These are phyloP conservation scores for Eragrostis nindensis DNA, from an alignment of 176 grass and related monocot genomes.

Conservation along the genomic window DNA sequence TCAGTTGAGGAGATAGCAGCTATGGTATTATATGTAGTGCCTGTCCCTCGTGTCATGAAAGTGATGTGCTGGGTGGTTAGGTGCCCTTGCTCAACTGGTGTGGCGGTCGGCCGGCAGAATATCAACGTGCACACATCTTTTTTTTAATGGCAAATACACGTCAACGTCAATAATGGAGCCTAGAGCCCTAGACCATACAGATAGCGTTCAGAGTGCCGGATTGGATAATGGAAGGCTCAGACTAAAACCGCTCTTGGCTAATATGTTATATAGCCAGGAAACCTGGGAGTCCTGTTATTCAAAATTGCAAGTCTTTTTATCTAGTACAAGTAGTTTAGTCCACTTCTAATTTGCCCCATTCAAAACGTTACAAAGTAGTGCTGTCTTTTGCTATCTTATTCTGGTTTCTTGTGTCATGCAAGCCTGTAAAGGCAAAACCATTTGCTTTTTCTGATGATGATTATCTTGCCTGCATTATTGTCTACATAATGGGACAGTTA, in stretches of 20 bases:
- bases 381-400: background rate
- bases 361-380: too few species aligned
- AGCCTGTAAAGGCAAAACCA: background rate
- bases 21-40: background rate
- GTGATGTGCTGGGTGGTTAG: background rate
- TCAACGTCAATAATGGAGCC: constrained; percentile 6
- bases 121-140: background rate
- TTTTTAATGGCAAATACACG: constrained; percentile 13
- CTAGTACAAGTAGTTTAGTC: too few species aligned
- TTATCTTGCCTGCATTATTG: background rate
- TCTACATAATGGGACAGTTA: background rate
- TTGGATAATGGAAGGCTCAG: background rate
- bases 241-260: too few species aligned
- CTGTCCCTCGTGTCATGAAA: background rate
- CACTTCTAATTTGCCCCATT: too few species aligned
- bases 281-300: too few species aligned
- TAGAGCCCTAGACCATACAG: too few species aligned
- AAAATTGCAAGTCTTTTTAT: too few species aligned
- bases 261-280: too few species aligned
- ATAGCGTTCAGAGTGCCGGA: background rate
- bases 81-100: background rate
- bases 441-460: background rate
- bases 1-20: background rate
- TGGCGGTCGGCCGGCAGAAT: background rate
- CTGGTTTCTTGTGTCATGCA: too few species aligned